Base-by-base conservation (phyloP, 2,329 filamentous ascomycete species). In the Cercospora zeae-maydis region DNA sequence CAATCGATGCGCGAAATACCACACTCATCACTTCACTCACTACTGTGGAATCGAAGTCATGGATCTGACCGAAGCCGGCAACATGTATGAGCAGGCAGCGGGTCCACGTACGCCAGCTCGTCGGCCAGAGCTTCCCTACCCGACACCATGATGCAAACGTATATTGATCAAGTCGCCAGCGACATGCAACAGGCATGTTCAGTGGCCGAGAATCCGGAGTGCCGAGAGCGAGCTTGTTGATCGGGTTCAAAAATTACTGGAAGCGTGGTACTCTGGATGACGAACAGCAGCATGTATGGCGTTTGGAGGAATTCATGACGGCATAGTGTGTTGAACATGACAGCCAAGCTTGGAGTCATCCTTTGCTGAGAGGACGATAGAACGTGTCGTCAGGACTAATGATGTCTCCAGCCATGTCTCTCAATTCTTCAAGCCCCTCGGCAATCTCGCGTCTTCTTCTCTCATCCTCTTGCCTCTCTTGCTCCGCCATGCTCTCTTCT, bases 401-500 rank as follows among this genome's bases (percentile, higher is more conserved):
- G 47, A 39, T 53, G n/a, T 39, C 57, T n/a, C 10, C 45, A n/a
- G 52, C 57, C 57, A 59, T 59, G 36, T 52, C 47, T 21, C 33
- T 53, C 33, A 59, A 42, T 8, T 45, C 57, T 33, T 53, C 47
- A 16, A 51, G 31, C 36, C 45, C 60, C 9, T 59, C 49, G 30
- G 6, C 31, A 19, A 52, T 34, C 42, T 45, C 34, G 33, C 11
- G 11, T 37, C 58, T 33, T 13, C 21, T 31, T 34, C 33, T 30
- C 24, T 63, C 49, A 14, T 55, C 54, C 58, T 70, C 67, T 52
- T 52, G 52, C 65, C 67, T 71, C 67, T 82, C 78, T 59, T 74
- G 65, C 36, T 77, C 71, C 67, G 75, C 78, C 60, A 83, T 61
- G 63, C 72, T 74, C 59, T 70, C 78, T 74, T 85, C 83, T 67